Evolutionary conservation across 1,139 yeast species (phyloP).

Genomic region (Scheffersomyces segobiensis): DNA sequence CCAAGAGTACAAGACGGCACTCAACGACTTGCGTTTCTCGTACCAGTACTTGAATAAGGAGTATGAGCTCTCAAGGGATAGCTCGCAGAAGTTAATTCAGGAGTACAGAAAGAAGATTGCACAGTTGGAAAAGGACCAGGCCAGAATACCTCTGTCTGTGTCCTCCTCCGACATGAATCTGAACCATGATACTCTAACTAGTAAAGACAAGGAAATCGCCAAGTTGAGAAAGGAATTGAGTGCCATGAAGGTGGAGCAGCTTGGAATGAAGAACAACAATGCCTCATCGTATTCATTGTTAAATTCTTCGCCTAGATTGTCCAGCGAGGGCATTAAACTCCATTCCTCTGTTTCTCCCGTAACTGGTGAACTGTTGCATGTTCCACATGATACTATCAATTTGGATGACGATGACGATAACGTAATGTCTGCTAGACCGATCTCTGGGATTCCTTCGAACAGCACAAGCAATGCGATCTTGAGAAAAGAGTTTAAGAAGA

Average conservation of each 20-base stretch:
- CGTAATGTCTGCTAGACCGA: conserved; percentile 18
- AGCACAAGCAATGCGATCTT: conserved; percentile 48
- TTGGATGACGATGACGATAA: conserved; percentile 17
- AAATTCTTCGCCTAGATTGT: conserved; percentile 11
- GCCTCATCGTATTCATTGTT: conserved; percentile 4
- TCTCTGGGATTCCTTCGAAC: conserved; percentile 9
- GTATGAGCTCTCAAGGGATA: conserved; percentile 56
- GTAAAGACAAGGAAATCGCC: conserved; percentile 47
- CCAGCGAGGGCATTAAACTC: conserved; percentile 6
- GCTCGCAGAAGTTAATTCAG: conserved; percentile 47
- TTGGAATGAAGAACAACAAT: conserved; percentile 31
- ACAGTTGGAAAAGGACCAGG: conserved; percentile 44
- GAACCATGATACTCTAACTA: conserved; percentile 27
- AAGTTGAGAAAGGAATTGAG: conserved; percentile 50
- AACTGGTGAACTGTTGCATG: conserved; percentile 18
- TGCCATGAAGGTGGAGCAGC: conserved; percentile 47
- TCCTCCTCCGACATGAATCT: conserved; percentile 14
- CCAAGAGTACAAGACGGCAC: conserved; percentile 53
- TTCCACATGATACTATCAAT: conserved; percentile 8
- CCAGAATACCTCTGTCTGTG: conserved; percentile 18
- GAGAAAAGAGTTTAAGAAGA: conserved; percentile 69
- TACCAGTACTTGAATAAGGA: conserved; percentile 63
- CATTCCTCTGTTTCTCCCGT: conserved; percentile 24
- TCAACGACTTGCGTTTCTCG: conserved; percentile 62
- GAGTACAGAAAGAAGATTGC: conserved; percentile 48